These are phyloP conservation scores for Parachaetomium inaequale DNA, from an alignment of 495 filamentous ascomycete species.

Conservation along the genomic window DNA sequence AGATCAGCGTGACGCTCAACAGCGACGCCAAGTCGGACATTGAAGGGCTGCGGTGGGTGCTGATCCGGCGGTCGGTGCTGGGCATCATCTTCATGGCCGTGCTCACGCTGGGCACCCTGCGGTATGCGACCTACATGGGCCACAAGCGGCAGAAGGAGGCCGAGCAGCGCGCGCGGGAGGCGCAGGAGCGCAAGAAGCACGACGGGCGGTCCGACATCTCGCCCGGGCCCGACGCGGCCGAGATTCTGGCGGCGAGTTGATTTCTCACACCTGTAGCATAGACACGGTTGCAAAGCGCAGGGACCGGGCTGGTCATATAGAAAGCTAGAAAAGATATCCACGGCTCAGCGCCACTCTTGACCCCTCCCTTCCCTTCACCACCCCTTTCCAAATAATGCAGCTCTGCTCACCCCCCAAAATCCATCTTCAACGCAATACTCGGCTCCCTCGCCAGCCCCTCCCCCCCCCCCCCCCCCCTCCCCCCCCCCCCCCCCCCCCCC, in stretches of 20 bases:
- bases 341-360: background rate
- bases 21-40: slow-evolving; percentile 87
- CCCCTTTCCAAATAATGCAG: too few relatives aligned
- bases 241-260: slow-evolving; percentile 46
- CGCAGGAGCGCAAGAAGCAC: slow-evolving; percentile 34
- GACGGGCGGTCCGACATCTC: slow-evolving; percentile 39
- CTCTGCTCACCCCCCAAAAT: slow-evolving; percentile 66
- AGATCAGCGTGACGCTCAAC: slow-evolving; percentile 81
- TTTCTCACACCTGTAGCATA: background rate
- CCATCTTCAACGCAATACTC: slow-evolving; percentile 90
- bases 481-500: background rate
- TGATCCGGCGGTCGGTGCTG: slow-evolving; percentile 79
- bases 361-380: background rate
- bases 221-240: slow-evolving; percentile 40
- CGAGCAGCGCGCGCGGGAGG: slow-evolving; percentile 31
- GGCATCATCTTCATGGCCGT: slow-evolving; percentile 64
- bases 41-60: slow-evolving; percentile 83
- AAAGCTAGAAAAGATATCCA: background rate
- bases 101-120: slow-evolving; percentile 45
- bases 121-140: slow-evolving; percentile 46
- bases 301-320: background rate
- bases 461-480: slow-evolving; percentile 33
- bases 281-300: background rate
- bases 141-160: slow-evolving; percentile 42
- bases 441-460: slow-evolving; percentile 63